These are phyloP conservation scores for Coniochaeta pulveracea DNA, from an alignment of 2,329 filamentous ascomycete species.

Conservation along the genomic window DNA sequence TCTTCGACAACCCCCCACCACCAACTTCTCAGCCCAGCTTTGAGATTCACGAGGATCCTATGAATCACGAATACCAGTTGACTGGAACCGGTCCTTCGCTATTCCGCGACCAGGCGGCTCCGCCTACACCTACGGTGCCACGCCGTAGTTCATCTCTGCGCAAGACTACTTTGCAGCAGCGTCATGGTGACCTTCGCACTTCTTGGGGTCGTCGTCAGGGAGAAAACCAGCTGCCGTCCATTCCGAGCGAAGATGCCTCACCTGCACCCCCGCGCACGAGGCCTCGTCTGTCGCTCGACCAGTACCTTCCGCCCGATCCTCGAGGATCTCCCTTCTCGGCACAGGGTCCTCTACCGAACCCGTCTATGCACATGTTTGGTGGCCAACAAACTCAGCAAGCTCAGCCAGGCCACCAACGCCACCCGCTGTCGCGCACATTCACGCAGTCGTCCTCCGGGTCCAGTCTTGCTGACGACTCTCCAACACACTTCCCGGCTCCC, in stretches of 20 bases:
- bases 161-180: conserved; percentile 80
- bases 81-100: conserved; percentile 20
- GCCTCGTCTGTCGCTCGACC: conserved; percentile 69
- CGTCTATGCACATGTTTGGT: conserved; percentile 40
- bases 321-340: conserved; percentile 55
- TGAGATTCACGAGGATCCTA: conserved; percentile 29
- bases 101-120: conserved; percentile 28
- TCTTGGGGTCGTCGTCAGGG: conserved; percentile 51
- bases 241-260: conserved; percentile 41
- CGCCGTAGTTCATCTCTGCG: conserved; percentile 66
- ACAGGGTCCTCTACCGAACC: conserved; percentile 37
- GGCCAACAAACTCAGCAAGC: conserved; percentile 9
- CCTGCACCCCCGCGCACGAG: conserved; percentile 46
- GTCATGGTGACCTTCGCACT: conserved; percentile 52
- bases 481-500: conserved; percentile 45
- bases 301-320: conserved; percentile 53
- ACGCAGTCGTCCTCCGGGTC: conserved; percentile 80
- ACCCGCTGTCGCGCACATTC: conserved; percentile 77
- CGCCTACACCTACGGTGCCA: conserved; percentile 40
- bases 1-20: conserved; percentile 55
- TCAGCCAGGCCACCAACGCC: conserved; percentile 39
- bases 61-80: conserved; percentile 40
- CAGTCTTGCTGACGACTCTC: conserved; percentile 63
- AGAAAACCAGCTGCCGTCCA: conserved; percentile 40
- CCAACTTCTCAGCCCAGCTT: conserved; percentile 29